Evolutionary conservation across 306 rosid species (phyloP).

Genomic region (Cajanus cajan): DNA sequence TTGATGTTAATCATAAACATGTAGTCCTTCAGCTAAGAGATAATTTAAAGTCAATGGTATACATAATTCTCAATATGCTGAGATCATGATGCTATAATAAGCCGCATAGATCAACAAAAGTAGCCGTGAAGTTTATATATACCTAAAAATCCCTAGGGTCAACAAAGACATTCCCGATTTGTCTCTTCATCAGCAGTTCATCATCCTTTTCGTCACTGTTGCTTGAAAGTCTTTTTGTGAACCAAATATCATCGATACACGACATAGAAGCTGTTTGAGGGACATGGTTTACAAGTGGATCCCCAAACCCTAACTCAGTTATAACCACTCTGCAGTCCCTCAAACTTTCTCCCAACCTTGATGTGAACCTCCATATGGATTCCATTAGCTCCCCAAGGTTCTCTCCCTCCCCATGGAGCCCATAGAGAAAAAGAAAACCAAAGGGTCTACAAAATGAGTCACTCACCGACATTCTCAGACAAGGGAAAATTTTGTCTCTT

Average conservation of each 20-base stretch:
- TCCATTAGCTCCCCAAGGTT: slow-evolving; percentile 59
- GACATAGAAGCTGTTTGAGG: slow-evolving; percentile 54
- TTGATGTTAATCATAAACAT: not conserved
- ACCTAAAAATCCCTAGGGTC: slow-evolving; percentile 78
- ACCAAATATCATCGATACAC: slow-evolving; percentile 64
- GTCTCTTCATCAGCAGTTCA: slow-evolving; percentile 41
- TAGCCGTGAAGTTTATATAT: not conserved
- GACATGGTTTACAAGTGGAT: slow-evolving; percentile 55
- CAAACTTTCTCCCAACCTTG: slow-evolving; percentile 49
- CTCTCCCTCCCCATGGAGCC: slow-evolving; percentile 71
- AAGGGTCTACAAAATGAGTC: slow-evolving; percentile 23
- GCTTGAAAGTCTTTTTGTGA: slow-evolving; percentile 42
- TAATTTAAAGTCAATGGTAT: not conserved
- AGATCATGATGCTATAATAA: not conserved
- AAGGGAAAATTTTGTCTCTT: slow-evolving; percentile 55
- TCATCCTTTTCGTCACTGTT: slow-evolving; percentile 34
- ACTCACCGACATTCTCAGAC: slow-evolving; percentile 47
- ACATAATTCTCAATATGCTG: not conserved
- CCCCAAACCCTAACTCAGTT: slow-evolving; percentile 45
- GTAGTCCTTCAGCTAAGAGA: not conserved
- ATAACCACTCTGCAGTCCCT: slow-evolving; percentile 29
- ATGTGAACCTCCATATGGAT: slow-evolving; percentile 57
- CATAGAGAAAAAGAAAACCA: slow-evolving; percentile 60
- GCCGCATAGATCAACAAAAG: not conserved
- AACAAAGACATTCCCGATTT: slow-evolving; percentile 57